Base-by-base conservation (phyloP, 2,329 filamentous ascomycete genomes). In the Ramichloridium luteum region DNA sequence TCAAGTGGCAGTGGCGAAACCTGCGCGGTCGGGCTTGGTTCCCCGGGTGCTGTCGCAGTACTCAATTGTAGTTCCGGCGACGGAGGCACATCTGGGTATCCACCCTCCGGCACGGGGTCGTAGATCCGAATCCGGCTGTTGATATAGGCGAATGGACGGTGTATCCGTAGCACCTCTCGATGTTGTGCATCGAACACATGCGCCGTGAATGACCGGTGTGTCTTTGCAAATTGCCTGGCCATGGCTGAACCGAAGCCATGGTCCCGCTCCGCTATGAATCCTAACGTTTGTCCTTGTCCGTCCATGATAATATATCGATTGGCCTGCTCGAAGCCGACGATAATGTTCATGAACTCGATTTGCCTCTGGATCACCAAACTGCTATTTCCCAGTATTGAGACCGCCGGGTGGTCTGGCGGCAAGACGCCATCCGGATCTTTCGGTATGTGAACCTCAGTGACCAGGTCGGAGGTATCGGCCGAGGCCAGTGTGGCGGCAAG, bases 251-350 rank as follows among this genome's bases (percentile, higher is more conserved):
- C 70, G 34, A 77, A 54, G 1, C 72, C 70, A 36, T 68, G 68
- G 28, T 77, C 74, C 45, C 68, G 65, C 51, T 78, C 74, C 17
- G 71, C 73, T 47, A 78, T 67, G 43, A 73, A 77, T 9, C 74
- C 74, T 26, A 77, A 62, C 40, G 74, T 73, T 36, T 71, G 68
- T 4, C 74, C 74, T 32, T 68, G 61, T 2, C 71, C 71, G 54
- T 77, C 70, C 62, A 77, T 68, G 29, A 78, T 74, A 10, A 74
- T 64, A 48, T 78, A 78, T 49, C 65, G 65, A 46, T 77, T 77
- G 9, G 74, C 72, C 50, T 78, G 74, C 51, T 78, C 74, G 41
- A 77, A 77, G 2, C 74, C 73, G 51, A 76, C 56, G 46, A 78
- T 61, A 6, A 77, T 60, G 50, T 77, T 77, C 68, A 76, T 74